These are phyloP conservation scores for Clausena lansium DNA, from an alignment of 345 rosid species.

Conservation along the genomic window DNA sequence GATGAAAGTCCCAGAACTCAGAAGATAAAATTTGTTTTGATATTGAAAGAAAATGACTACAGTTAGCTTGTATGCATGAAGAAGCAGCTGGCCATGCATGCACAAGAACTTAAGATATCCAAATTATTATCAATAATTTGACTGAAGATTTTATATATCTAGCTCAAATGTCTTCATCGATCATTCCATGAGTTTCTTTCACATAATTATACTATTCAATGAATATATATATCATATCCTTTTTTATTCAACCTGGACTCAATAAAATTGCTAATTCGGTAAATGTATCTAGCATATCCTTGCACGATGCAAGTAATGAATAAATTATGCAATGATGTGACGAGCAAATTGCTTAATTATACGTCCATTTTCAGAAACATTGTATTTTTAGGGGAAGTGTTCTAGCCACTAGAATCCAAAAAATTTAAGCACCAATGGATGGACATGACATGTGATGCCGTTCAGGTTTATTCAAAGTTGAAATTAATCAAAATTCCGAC, in stretches of 20 bases:
- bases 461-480: neutral
- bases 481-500: conserved; percentile 7
- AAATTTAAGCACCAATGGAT: neutral
- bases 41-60: neutral
- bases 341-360: neutral
- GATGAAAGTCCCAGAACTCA: neutral
- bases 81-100: neutral
- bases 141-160: neutral
- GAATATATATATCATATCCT: neutral
- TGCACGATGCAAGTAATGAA: neutral
- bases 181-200: neutral
- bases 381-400: neutral
- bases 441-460: conserved; percentile 27
- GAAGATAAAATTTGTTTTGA: neutral
- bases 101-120: neutral
- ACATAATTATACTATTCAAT: neutral
- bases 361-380: neutral
- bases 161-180: neutral
- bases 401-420: conserved; percentile 3
- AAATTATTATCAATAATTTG: neutral
- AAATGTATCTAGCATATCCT: neutral
- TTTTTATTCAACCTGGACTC: neutral
- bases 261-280: neutral
- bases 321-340: neutral
- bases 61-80: neutral